Percentiles rank a stretch among this genome's conserved stretches.
Conservation (phyloP, 2,329 filamentous ascomycete genomes). For the Botrytis pseudocinerea region DNA sequence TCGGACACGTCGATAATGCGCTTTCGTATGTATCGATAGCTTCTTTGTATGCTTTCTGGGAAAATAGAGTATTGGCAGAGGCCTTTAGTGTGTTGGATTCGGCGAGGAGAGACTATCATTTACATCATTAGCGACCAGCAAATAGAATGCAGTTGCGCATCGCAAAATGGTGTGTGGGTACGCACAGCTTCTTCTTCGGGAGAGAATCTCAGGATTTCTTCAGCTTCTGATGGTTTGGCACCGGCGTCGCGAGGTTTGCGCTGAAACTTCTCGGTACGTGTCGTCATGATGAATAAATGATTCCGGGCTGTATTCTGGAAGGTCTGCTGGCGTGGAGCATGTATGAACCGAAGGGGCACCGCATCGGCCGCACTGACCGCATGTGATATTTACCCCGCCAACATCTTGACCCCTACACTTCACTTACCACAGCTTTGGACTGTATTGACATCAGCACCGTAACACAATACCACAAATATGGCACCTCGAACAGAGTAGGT, state of each 20-base stretch:
- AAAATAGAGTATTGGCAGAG: conserved; percentile 79
- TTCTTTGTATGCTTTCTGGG: conserved; percentile 66
- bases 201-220: conserved; percentile 42
- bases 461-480: conserved; percentile 25
- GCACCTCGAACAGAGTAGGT: conserved; percentile 31
- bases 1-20: conserved; percentile 75
- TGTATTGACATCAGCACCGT: neutral
- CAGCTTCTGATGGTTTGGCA: conserved; percentile 28
- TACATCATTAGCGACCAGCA: neutral
- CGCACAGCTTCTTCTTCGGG: conserved; percentile 47
- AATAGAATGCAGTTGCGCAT: neutral
- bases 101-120: conserved; percentile 59
- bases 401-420: conserved; percentile 21
- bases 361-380: conserved; percentile 7
- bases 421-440: conserved; percentile 1
- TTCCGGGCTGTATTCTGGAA: conserved; percentile 14
- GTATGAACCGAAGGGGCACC: conserved; percentile 15
- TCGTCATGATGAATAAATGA: conserved; percentile 34
- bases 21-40: conserved; percentile 83
- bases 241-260: conserved; percentile 36
- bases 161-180: conserved; percentile 1
- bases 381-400: conserved; percentile 13
- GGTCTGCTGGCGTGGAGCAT: conserved; percentile 20
- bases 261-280: conserved; percentile 40
- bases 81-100: conserved; percentile 74